Evolutionary conservation across 495 filamentous ascomycete species (phyloP), one percentile per base, ranked within the genome.

Genomic region (Lentithecium fluviatile): DNA sequence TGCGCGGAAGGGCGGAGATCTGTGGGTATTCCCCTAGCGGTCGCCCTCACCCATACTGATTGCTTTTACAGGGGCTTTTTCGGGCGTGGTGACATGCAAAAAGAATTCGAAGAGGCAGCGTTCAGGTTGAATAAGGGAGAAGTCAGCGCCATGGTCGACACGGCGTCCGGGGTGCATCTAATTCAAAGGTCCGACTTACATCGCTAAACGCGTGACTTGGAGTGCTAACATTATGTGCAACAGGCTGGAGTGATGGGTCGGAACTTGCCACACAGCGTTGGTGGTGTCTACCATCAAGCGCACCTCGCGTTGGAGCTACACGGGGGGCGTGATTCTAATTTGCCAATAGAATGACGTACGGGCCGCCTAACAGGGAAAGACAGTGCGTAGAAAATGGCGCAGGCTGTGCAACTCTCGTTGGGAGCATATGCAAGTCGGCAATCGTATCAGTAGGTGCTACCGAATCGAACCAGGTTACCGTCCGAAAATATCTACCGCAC

Each of bases 81-180:
- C 69, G 91, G 90, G 21, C 84, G 76, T 56, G 88, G 90, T 5
- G 94, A 98, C 67, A 98, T 98, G 94, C 94, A 98, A 70, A 96
- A 93, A 79, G 94, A 97, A 75, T 98, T 98, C 65, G 94, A 97
- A 74, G 90, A 96, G 29, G 91, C 91, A 0, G 87, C 93, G 3
- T 97, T 97, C 77, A 85, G 85, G 13, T 76, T 98, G 32, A 83
- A 90, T 71, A 85, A 85, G 0, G 90, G 90, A 20, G 85, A 97
- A 72, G 83, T 98, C 56, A 96, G 90, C 70, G 75, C 79, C 20
- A 77, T 96, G 25, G 88, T 97, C 0, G 88, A 96, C 70, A 96
- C 93, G 3, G 90, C 90, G n/a, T 95, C 90, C 23, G 94, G 94
- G 1, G 77, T 97, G 60, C 94, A 98, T 80, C 81, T 98, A 74